These are phyloP conservation scores for Panicum virgatum DNA, from an alignment of 202 grass and related monocot species.

Conservation along the genomic window DNA sequence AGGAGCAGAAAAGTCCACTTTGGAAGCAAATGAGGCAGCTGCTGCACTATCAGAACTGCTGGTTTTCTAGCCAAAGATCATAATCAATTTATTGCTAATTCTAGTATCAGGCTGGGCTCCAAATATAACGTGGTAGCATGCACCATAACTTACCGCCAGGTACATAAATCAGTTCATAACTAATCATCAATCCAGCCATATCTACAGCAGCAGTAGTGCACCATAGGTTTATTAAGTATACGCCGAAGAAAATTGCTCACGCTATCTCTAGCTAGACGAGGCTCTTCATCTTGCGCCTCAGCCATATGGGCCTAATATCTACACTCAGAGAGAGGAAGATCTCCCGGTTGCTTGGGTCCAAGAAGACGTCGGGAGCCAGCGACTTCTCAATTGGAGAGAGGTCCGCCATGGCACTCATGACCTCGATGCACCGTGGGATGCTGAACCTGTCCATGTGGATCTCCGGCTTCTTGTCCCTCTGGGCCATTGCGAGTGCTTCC, in stretches of 20 bases:
- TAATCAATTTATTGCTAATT: background rate
- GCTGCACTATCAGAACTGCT: background rate
- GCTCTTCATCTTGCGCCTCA: slow-evolving; percentile 77
- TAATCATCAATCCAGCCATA: slow-evolving; percentile 37
- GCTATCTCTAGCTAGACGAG: slow-evolving; percentile 57
- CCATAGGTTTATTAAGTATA: slow-evolving; percentile 36
- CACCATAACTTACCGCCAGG: slow-evolving; percentile 34
- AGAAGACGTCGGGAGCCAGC: slow-evolving; percentile 71
- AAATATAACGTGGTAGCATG: slow-evolving; percentile 23
- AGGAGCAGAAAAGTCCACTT: background rate
- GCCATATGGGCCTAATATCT: slow-evolving; percentile 79
- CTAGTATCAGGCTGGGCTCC: background rate
- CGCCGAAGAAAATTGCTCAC: slow-evolving; percentile 15
- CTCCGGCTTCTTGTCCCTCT: slow-evolving; percentile 35
- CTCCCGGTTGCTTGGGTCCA: slow-evolving; percentile 68
- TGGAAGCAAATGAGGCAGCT: background rate
- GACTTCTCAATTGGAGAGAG: slow-evolving; percentile 76
- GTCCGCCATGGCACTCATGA: slow-evolving; percentile 74
- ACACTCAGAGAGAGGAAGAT: slow-evolving; percentile 76
- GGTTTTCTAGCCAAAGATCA: slow-evolving; percentile 5
- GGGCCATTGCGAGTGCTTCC: slow-evolving; percentile 37
- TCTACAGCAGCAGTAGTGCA: slow-evolving; percentile 54
- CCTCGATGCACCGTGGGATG: slow-evolving; percentile 68
- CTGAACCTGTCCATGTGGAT: slow-evolving; percentile 51
- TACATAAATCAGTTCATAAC: slow-evolving; percentile 41